Evolutionary conservation across 108 stramenopile genomes (phyloP).

Genomic region (Schizochytrium sp.): DNA sequence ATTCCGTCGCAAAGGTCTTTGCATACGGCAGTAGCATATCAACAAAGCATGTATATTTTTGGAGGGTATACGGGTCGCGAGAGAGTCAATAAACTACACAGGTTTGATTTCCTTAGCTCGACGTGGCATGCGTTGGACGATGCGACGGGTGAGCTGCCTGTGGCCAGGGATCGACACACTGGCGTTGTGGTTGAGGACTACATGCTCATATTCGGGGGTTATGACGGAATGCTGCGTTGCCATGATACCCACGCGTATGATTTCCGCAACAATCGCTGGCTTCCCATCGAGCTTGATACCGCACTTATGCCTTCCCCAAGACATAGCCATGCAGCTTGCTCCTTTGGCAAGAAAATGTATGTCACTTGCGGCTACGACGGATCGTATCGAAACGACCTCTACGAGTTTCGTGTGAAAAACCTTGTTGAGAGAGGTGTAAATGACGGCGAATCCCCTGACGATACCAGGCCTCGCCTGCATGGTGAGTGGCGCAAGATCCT

Average conservation of each 20-base stretch:
- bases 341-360: slow-evolving; percentile 84
- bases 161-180: slow-evolving; percentile 88
- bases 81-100: slow-evolving; percentile 92
- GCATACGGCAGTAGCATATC: slow-evolving; percentile 87
- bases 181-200: slow-evolving; percentile 82
- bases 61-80: slow-evolving; percentile 86
- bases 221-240: slow-evolving; percentile 73
- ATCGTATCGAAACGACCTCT: slow-evolving; percentile 88
- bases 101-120: slow-evolving; percentile 85
- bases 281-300: slow-evolving; percentile 74
- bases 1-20: slow-evolving; percentile 82
- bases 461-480: not conserved
- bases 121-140: slow-evolving; percentile 32
- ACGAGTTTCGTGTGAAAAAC: slow-evolving; percentile 85
- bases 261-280: slow-evolving; percentile 84
- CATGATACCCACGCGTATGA: slow-evolving; percentile 90
- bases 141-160: slow-evolving; percentile 78
- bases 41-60: slow-evolving; percentile 81
- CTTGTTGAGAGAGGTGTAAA: slow-evolving; percentile 60
- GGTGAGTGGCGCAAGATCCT: slow-evolving; percentile 70
- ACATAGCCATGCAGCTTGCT: slow-evolving; percentile 93
- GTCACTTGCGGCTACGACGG: slow-evolving; percentile 94
- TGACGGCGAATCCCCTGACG: not conserved
- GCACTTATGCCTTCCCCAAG: slow-evolving; percentile 84
- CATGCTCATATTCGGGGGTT: slow-evolving; percentile 89